phyloP scores from a whole-genome alignment of 768 basidiomycete species.

The Tephrocybe sp. region DNA sequence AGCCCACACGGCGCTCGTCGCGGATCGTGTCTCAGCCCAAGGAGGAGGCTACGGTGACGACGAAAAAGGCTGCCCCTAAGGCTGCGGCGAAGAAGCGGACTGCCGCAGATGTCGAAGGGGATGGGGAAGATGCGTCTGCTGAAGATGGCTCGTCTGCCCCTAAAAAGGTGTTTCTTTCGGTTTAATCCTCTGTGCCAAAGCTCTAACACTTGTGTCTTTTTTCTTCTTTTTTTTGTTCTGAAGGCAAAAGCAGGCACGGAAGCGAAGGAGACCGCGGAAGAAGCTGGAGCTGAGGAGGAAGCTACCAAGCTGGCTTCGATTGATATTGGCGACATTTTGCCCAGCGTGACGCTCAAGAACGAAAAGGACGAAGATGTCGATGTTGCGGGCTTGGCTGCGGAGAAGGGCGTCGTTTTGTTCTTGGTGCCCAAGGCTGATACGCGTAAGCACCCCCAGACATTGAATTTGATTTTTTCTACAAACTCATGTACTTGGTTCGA shows the following conservation, averaged over 20 bases:
- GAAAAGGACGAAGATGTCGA: constrained; percentile 82
- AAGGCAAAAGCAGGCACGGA: constrained; percentile 32
- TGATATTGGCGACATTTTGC: constrained; percentile 73
- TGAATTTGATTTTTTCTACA: background rate
- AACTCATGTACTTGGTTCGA: background rate
- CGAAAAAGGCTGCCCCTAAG: constrained; percentile 24
- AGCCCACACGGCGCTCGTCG: constrained; percentile 52
- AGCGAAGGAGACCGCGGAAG: constrained; percentile 16
- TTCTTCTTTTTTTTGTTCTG: background rate
- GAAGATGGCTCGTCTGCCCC: constrained; percentile 30
- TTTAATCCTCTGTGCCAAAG: background rate
- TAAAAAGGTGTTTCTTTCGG: constrained; percentile 35
- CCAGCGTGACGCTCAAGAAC: constrained; percentile 74
- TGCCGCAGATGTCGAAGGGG: constrained; percentile 30
- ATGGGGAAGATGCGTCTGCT: constrained; percentile 27
- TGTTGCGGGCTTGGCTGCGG: constrained; percentile 55
- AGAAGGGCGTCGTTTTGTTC: constrained; percentile 80
- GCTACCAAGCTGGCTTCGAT: constrained; percentile 34
- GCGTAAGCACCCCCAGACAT: constrained; percentile 41
- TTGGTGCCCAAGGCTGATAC: constrained; percentile 85
- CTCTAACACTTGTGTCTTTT: constrained; percentile 10
- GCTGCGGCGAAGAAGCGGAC: constrained; percentile 37
- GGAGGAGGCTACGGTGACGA: constrained; percentile 17
- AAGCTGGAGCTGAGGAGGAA: constrained; percentile 18
- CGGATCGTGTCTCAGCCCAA: constrained; percentile 51